Conservation (phyloP, 306 rosid species). For the Clitoria ternatea region DNA sequence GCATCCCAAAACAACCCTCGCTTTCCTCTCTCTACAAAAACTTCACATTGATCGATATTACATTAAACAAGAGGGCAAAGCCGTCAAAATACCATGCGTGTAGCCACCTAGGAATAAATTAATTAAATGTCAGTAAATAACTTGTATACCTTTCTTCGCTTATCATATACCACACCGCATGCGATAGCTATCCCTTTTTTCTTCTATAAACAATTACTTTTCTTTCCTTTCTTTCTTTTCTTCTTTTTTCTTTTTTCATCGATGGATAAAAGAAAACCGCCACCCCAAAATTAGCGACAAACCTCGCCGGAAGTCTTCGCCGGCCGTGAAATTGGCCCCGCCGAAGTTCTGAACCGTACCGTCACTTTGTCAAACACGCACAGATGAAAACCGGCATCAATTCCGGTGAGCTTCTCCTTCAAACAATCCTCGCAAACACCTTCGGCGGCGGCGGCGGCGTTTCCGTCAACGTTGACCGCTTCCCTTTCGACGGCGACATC, state of each 20-base stretch:
- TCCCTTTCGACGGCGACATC: not conserved
- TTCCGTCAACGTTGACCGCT: not conserved
- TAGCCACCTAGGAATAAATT: not conserved
- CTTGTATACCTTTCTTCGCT: constrained; percentile 27
- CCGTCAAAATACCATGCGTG: not conserved
- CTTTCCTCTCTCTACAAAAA: not conserved
- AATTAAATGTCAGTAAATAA: not conserved
- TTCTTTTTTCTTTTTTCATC: too few species aligned
- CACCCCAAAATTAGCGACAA: not conserved
- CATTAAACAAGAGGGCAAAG: not conserved
- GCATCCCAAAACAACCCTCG: not conserved
- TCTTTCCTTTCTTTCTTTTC: too few species aligned
- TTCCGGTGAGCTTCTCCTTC: constrained; percentile 24
- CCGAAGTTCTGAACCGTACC: constrained; percentile 41
- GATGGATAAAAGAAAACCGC: not conserved
- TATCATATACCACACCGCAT: constrained; percentile 36
- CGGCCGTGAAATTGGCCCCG: constrained; percentile 71
- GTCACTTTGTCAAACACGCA: constrained; percentile 49
- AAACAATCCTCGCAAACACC: constrained; percentile 39
- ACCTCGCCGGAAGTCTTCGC: constrained; percentile 20
- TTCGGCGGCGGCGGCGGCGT: not conserved
- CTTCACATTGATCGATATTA: not conserved
- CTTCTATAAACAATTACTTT: not conserved
- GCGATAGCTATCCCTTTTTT: not conserved
- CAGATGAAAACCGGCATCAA: constrained; percentile 40